Base-by-base conservation (phyloP, 192 early-diverging fungal species). In the Spizellomyces punctatus region DNA sequence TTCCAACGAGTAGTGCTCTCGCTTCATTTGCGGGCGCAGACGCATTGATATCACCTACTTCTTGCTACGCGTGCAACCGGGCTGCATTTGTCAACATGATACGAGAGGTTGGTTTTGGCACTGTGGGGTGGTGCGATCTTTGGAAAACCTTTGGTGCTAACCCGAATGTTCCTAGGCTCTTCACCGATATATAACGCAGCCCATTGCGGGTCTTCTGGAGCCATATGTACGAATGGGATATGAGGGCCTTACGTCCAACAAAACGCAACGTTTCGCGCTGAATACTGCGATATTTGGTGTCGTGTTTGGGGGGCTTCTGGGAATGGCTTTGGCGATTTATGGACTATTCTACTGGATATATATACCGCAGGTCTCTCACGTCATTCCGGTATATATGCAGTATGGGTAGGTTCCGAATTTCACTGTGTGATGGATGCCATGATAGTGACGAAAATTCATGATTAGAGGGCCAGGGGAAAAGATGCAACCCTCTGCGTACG, bases 311-410 rank as follows among this genome's bases (percentile, higher is more conserved):
- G 58, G 70, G 22, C 54, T 78, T 10, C 58, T 83, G 50, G 47
- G 48, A 60, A 21, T 74, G 10, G 66, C 82, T 16, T 43, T 76
- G 8, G 66, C 59, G 17, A 66, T 85, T 8, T 89, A 91, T 72
- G 77, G 63, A 44, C 52, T 83, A 44, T 88, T 89, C 77, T 91
- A 89, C 81, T 64, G 62, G 10, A 70, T 84, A 7, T 90, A 89
- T 69, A 86, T 91, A 41, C 90, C 90, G 10, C 84, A 79, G 22
- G 86, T 85, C 1, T 59, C 81, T 50, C 81, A 83, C 49, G 58
- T 79, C 10, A 72, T 87, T 12, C 82, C 88, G 6, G 84, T 84
- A 0, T 86, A 89, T 57, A 67, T 91, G 41, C 82, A 85, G 46
- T 89, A 86, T 67, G 73, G 73, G 72, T 74, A 46, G 22, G 64